Evolutionary conservation across 345 rosid genomes (phyloP), one percentile per base, ranked within the genome.

Genomic region (Citrus reticulata): DNA sequence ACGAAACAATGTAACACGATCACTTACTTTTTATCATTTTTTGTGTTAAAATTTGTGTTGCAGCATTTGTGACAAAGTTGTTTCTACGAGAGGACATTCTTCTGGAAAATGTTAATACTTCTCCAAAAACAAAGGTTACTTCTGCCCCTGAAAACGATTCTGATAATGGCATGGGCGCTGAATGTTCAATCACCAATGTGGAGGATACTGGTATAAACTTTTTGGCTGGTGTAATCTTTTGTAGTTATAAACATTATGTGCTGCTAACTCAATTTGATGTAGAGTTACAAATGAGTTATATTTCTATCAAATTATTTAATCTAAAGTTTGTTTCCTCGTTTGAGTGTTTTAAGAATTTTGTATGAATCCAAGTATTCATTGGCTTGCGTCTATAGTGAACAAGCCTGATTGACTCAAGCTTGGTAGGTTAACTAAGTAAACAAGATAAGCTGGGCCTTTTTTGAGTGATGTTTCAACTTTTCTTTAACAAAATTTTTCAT

Each of bases 11-110:
- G 9, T 32, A 22, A 51, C 34, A 63, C 40, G 7, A 57, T 32
- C 9, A 65, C 25, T 19, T 8, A 4, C 69, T 39, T 66, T n/a
- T 9, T 32, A 32, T 19, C 57, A 2, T 34, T 55, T 24, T 19
- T 72, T 70, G 4, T 37, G 9, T 79, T 20, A 40, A 46, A n/a
- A 58, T 65, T 62, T 59, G 2, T 62, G 30, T 54, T 74, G 51
- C 87, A 92, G 94, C 93, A 40, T 91, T 90, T 83, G 94, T 86
- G 72, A 80, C 86, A 5, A 89, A 86, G 79, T 77, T 90, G 69
- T 73, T 84, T 76, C 34, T 83, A 81, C 80, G 92, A 81, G 92
- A 89, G 81, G 84, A 85, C 6, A 66, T 79, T 35, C 68, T 83
- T 20, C 55, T 78, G 51, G 83, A 78, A 75, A 85, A 84, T 75